Percentiles rank a stretch among this genome's conserved stretches.
These are phyloP conservation scores for Ligustrum vulgare DNA, from an alignment of 257 asterid genomes.

Conservation along the genomic window DNA sequence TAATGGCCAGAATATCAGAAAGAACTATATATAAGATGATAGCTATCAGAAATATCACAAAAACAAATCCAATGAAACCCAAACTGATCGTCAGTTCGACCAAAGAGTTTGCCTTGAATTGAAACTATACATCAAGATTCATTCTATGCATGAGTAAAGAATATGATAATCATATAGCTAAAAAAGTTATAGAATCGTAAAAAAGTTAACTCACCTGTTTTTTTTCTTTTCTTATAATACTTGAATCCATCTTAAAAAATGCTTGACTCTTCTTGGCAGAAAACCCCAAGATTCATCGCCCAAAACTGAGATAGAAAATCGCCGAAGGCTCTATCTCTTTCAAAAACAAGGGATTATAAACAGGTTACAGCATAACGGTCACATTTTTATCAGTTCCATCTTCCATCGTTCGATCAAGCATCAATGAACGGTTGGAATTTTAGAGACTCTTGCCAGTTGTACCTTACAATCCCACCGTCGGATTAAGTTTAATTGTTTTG, in stretches of 20 bases:
- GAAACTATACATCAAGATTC: neutral
- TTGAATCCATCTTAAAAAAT: too few relatives aligned
- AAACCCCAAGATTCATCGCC: neutral
- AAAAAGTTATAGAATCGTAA: neutral
- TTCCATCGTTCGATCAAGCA: neutral
- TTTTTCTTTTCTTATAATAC: too few relatives aligned
- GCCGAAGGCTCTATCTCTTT: neutral
- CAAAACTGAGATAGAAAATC: neutral
- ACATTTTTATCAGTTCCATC: neutral
- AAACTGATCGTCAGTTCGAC: neutral
- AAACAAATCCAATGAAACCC: neutral
- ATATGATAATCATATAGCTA: neutral
- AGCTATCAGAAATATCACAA: too few relatives aligned
- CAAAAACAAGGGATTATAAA: neutral
- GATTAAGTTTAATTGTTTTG: too few relatives aligned
- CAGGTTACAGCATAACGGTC: neutral
- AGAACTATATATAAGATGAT: too few relatives aligned
- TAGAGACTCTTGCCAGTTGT: neutral
- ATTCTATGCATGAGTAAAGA: neutral
- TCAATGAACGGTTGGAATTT: neutral
- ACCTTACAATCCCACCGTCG: too few relatives aligned
- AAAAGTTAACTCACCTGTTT: neutral
- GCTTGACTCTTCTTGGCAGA: neutral
- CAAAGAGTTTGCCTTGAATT: neutral
- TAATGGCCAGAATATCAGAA: too few relatives aligned